phyloP scores from a whole-genome alignment of 805 yeast genomes.

The Candida cerambycidarum region DNA sequence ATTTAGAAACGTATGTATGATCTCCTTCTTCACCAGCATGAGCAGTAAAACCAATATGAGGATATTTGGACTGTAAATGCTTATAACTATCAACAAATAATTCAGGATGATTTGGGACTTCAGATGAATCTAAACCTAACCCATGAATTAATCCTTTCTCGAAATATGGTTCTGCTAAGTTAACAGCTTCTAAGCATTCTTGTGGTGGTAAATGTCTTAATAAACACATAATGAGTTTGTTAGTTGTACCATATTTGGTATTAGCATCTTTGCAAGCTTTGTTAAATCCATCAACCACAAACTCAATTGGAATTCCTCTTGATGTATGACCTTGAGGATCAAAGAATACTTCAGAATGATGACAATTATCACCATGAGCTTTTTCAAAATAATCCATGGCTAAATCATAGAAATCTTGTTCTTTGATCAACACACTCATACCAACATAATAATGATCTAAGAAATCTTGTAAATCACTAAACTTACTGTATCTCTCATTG shows the following conservation, averaged over 20 bases:
- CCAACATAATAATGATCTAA: slow-evolving; percentile 79
- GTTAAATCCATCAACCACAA: slow-evolving; percentile 64
- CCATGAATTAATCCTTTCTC: slow-evolving; percentile 66
- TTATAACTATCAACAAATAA: slow-evolving; percentile 64
- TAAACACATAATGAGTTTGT: slow-evolving; percentile 78
- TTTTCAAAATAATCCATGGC: slow-evolving; percentile 71
- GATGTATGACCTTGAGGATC: slow-evolving; percentile 85
- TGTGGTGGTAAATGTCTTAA: slow-evolving; percentile 70
- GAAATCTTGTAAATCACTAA: slow-evolving; percentile 74
- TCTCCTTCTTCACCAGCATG: slow-evolving; percentile 93
- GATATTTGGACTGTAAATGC: slow-evolving; percentile 45
- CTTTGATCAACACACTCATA: slow-evolving; percentile 67
- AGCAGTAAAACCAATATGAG: slow-evolving; percentile 67
- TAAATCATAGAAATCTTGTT: slow-evolving; percentile 72
- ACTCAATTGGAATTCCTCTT: slow-evolving; percentile 59
- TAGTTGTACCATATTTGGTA: slow-evolving; percentile 57
- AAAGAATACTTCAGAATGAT: slow-evolving; percentile 75
- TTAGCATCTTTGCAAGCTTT: slow-evolving; percentile 67
- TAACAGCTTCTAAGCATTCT: slow-evolving; percentile 58
- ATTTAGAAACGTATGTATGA: slow-evolving; percentile 58
- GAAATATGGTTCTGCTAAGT: slow-evolving; percentile 51
- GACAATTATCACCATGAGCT: slow-evolving; percentile 58
- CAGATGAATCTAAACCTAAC: slow-evolving; percentile 80
- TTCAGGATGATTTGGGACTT: slow-evolving; percentile 74
- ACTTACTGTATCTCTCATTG: slow-evolving; percentile 56